Evolutionary conservation across 345 rosid species (phyloP).

Genomic region (Brassica cretica): DNA sequence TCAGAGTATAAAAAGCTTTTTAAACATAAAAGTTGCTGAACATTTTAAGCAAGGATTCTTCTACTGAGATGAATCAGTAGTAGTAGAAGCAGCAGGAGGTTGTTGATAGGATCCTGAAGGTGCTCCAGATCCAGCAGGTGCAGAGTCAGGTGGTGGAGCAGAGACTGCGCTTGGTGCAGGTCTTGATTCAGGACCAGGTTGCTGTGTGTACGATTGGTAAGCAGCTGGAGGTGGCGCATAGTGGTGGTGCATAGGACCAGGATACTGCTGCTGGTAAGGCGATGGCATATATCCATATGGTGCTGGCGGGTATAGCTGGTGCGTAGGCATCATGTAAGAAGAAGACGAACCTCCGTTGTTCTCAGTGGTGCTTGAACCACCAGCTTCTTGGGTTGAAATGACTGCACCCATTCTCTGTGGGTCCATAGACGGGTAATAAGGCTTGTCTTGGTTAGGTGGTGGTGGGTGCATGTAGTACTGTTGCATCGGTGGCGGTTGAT

Average conservation of each 20-base stretch:
- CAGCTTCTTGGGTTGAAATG: constrained; percentile 72
- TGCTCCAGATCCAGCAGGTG: constrained; percentile 16
- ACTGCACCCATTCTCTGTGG: constrained; percentile 98
- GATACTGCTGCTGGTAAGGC: constrained; percentile 67
- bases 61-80: constrained; percentile 25
- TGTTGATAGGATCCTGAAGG: constrained; percentile 31
- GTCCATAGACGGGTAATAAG: constrained; percentile 93
- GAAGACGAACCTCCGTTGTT: constrained; percentile 52
- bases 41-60: constrained; percentile 6
- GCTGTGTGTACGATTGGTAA: constrained; percentile 44
- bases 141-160: constrained; percentile 23
- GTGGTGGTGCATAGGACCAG: constrained; percentile 44
- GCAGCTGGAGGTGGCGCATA: constrained; percentile 41
- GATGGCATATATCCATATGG: constrained; percentile 63
- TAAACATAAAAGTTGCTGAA: background rate
- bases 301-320: constrained; percentile 52
- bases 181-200: constrained; percentile 35
- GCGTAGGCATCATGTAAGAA: constrained; percentile 49
- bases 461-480: constrained; percentile 73
- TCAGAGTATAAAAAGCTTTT: constrained; percentile 10
- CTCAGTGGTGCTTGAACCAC: constrained; percentile 51
- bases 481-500: constrained; percentile 65
- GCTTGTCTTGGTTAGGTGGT: constrained; percentile 57
- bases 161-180: constrained; percentile 18
- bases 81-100: constrained; percentile 12